Evolutionary conservation across 2,329 filamentous ascomycete species (phyloP).

Genomic region (Neophaeococcomyces mojaviensis): DNA sequence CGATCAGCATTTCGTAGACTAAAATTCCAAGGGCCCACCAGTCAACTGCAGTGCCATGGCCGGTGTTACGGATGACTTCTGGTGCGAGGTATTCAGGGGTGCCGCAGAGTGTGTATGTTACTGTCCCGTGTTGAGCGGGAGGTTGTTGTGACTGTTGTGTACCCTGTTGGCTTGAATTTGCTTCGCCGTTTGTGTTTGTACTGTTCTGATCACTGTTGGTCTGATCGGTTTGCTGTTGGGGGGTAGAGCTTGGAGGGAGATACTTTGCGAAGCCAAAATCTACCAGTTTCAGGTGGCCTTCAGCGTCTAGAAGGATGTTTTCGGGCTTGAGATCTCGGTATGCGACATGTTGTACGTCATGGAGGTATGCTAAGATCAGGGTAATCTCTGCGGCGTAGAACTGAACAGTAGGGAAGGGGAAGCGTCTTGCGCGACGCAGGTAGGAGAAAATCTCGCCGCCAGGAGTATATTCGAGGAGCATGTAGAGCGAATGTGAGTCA

Average conservation of each 20-base stretch:
- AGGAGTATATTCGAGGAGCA: conserved; percentile 58
- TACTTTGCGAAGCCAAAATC: conserved; percentile 64
- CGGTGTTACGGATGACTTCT: conserved; percentile 59
- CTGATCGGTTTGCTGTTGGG: conserved; percentile 4
- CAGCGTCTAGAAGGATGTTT: conserved; percentile 58
- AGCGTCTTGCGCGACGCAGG: conserved; percentile 53
- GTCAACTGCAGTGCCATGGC: conserved; percentile 58
- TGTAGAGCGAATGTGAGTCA: conserved; percentile 51
- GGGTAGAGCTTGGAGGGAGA: conserved; percentile 31
- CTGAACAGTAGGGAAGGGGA: conserved; percentile 51
- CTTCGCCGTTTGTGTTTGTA: conserved; percentile 13
- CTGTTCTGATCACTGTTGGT: background rate
- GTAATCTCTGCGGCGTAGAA: conserved; percentile 63
- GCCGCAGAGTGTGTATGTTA: conserved; percentile 58
- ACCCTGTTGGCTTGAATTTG: conserved; percentile 25
- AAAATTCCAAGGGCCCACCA: conserved; percentile 64
- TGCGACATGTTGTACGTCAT: conserved; percentile 56
- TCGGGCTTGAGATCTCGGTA: conserved; percentile 63
- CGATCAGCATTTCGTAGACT: conserved; percentile 60
- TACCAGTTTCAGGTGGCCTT: conserved; percentile 59
- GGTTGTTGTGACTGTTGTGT: conserved; percentile 12
- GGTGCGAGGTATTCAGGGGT: conserved; percentile 62
- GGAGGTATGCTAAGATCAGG: conserved; percentile 57
- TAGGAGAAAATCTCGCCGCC: conserved; percentile 62
- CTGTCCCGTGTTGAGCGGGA: conserved; percentile 16